A percentile compares a stretch with the other conserved stretches of the same genome.
Conservation (phyloP, 768 basidiomycete species). For the Suillus weaverae region DNA sequence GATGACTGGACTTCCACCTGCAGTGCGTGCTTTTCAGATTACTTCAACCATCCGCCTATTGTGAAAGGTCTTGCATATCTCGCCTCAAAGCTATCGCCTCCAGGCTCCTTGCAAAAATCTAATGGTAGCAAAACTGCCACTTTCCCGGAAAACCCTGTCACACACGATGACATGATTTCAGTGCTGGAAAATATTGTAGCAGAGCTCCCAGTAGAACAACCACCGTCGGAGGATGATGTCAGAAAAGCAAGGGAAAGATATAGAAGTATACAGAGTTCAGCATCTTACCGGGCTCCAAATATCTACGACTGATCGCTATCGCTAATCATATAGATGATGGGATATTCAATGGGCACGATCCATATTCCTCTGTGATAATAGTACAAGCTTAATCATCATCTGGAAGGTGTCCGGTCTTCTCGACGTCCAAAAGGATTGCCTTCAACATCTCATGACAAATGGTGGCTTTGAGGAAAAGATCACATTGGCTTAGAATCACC, state of each 20-base stretch:
- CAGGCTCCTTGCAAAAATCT: not conserved
- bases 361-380: not conserved
- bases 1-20: not conserved
- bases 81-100: not conserved
- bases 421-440: not conserved
- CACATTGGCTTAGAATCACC: not conserved
- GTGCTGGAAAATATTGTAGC: not conserved
- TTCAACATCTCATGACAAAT: constrained; percentile 2
- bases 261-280: not conserved
- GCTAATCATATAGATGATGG: not conserved
- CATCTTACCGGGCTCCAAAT: not conserved
- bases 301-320: not conserved
- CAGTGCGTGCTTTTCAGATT: not conserved
- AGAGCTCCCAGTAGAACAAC: not conserved
- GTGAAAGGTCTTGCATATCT: not conserved
- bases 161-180: not conserved
- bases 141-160: not conserved
- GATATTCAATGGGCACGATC: not conserved
- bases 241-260: not conserved
- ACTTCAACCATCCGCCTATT: not conserved
- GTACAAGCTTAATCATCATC: not conserved
- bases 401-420: not conserved
- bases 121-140: not conserved
- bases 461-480: not conserved
- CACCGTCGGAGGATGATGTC: not conserved